Evolutionary conservation across 2,329 filamentous ascomycete genomes (phyloP), one percentile per base, ranked within the genome.

Genomic region (Penicillium fuscoglaucum): DNA sequence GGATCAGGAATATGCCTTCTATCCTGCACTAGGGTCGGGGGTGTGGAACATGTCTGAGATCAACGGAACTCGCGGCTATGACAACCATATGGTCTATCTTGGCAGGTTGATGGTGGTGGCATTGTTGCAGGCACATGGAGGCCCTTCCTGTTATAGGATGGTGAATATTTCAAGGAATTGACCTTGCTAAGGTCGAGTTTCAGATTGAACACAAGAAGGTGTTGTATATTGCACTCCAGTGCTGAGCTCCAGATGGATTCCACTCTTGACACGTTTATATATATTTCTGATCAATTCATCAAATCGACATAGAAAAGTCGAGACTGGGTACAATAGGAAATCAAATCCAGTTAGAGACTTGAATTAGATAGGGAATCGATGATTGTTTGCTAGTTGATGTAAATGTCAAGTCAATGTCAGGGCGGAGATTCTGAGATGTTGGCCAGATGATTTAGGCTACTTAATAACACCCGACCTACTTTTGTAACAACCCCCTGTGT

Each of bases 381-480:
- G 15, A 48, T n/a, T 10, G 13, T 26, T 17, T 4, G 12, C 6
- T 21, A 17, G 29, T 48, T 33, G 19, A 35, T 35, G 46, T 35
- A 35, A 48, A 48, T n/a, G 31, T 35, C n/a, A 13, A 48, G 29
- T 48, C 13, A 15, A 35, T 15, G 28, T 26, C 40, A 7, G 21
- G 17, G 28, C 19, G 49, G 28, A 52, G 39, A 33, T 45, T 45
- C 50, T n/a, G 8, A 45, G 40, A 53, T 46, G 10, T 53, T 53
- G 51, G 29, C 50, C 44, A 46, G 17, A n/a, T 44, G 28, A 44
- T 17, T 26, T 53, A 47, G 51, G 51, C 50, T 53, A 37, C 51
- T 28, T 21, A 26, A 53, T 47, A 53, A 53, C 29, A 53, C 19
- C 29, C 21, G 40, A 44, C 37, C n/a, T 15, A 2, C 29, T 13